Conservation (phyloP, 2,329 filamentous ascomycete species). For the Boeremia exigua region DNA sequence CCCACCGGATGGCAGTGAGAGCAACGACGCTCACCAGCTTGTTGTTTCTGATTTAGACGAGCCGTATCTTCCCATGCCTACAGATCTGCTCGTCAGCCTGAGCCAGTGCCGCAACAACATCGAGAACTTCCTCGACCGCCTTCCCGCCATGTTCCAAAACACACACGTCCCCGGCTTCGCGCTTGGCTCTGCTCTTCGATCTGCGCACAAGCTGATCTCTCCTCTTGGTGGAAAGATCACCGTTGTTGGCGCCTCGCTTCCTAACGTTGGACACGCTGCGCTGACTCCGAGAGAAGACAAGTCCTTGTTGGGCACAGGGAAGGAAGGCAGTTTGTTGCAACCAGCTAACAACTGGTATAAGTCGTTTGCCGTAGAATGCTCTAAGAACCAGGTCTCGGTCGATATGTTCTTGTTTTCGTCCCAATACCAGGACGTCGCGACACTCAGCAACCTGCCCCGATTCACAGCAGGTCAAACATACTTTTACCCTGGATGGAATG, state of each 20-base stretch:
- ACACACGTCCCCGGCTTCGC: slow-evolving; percentile 89
- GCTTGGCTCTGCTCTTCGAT: slow-evolving; percentile 91
- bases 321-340: slow-evolving; percentile 85
- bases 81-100: slow-evolving; percentile 87
- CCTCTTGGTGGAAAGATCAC: slow-evolving; percentile 94
- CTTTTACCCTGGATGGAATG: slow-evolving; percentile 98
- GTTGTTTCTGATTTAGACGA: slow-evolving; percentile 95
- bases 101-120: slow-evolving; percentile 89
- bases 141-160: slow-evolving; percentile 96
- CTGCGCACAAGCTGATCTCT: slow-evolving; percentile 94
- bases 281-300: slow-evolving; percentile 91
- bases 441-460: slow-evolving; percentile 89
- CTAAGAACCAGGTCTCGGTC: slow-evolving; percentile 97
- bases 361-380: slow-evolving; percentile 97
- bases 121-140: slow-evolving; percentile 85
- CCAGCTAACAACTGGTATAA: slow-evolving; percentile 98
- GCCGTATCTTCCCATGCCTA: slow-evolving; percentile 92
- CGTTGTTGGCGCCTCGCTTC: slow-evolving; percentile 86
- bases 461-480: slow-evolving; percentile 98
- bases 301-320: slow-evolving; percentile 90
- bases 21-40: slow-evolving; percentile 84
- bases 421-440: slow-evolving; percentile 87
- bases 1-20: slow-evolving; percentile 85
- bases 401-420: slow-evolving; percentile 48
- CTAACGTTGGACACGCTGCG: slow-evolving; percentile 90